Evolutionary conservation across 768 basidiomycete genomes (phyloP).

Genomic region (Candolleomyces eurysporus): DNA sequence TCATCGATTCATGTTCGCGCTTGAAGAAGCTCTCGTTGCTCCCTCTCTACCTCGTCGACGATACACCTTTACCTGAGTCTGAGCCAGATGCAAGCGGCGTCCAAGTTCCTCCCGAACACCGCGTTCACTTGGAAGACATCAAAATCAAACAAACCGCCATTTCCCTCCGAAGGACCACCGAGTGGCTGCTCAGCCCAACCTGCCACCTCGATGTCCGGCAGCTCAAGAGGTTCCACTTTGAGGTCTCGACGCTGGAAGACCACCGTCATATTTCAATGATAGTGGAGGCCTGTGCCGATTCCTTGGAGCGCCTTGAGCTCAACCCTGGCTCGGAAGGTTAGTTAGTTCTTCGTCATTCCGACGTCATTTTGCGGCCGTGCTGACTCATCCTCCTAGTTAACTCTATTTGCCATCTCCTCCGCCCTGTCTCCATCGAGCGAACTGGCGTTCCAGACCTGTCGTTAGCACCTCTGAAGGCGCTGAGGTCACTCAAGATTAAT

Average conservation of each 20-base stretch:
- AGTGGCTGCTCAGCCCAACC: conserved; percentile 10
- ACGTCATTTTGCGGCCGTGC: background rate
- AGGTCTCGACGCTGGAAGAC: conserved; percentile 7
- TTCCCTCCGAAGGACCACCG: conserved; percentile 9
- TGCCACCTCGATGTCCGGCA: conserved; percentile 3
- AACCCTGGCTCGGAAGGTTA: conserved; percentile 8
- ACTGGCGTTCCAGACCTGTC: background rate
- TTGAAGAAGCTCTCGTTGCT: conserved; percentile 12
- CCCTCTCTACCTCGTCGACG: conserved; percentile 11
- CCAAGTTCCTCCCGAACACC: background rate
- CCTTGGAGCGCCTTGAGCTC: conserved; percentile 8
- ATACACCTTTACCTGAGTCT: background rate
- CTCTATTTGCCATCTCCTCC: conserved; percentile 7
- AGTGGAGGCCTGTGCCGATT: conserved; percentile 6
- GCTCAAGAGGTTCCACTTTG: conserved; percentile 6
- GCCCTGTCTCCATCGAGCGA: background rate
- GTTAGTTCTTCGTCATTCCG: background rate
- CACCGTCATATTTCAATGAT: conserved; percentile 6
- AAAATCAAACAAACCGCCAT: conserved; percentile 11
- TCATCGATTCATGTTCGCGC: conserved; percentile 10
- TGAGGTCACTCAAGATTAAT: conserved; percentile 10
- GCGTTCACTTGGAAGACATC: conserved; percentile 7
- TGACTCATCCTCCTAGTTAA: conserved; percentile 1
- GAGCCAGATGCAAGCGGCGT: background rate
- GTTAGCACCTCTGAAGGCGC: background rate